Percentiles rank a stretch among this genome's conserved stretches.
Conservation (phyloP, 2,329 filamentous ascomycete genomes). For the Alternaria incomplexa region DNA sequence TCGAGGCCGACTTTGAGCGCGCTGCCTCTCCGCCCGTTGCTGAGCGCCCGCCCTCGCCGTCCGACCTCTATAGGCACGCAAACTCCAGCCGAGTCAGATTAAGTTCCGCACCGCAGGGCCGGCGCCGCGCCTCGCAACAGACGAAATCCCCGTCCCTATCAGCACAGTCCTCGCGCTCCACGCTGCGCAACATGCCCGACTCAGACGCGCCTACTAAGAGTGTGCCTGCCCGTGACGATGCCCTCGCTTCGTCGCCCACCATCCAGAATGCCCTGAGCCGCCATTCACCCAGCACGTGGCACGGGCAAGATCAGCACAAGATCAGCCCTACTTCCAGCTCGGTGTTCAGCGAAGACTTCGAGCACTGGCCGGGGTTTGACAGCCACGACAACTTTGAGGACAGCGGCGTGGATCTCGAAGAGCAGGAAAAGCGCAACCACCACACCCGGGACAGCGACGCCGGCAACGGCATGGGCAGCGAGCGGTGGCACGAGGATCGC, state of each 20-base stretch:
- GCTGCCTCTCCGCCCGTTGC: slow-evolving; percentile 60
- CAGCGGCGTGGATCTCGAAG: slow-evolving; percentile 43
- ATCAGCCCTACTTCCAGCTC: slow-evolving; percentile 49
- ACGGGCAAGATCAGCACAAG: slow-evolving; percentile 31
- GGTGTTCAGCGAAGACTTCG: slow-evolving; percentile 53
- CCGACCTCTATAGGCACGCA: slow-evolving; percentile 34
- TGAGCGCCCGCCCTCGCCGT: slow-evolving; percentile 51
- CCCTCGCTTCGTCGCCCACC: slow-evolving; percentile 45
- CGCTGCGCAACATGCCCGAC: slow-evolving; percentile 40
- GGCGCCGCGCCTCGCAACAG: slow-evolving; percentile 38
- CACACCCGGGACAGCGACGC: slow-evolving; percentile 44
- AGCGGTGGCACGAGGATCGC: slow-evolving; percentile 45
- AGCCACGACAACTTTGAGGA: slow-evolving; percentile 39
- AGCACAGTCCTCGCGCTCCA: slow-evolving; percentile 43
- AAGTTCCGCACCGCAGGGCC: slow-evolving; percentile 35
- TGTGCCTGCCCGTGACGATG: slow-evolving; percentile 22
- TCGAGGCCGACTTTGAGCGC: slow-evolving; percentile 37
- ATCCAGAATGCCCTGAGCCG: slow-evolving; percentile 30
- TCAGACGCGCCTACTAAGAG: slow-evolving; percentile 23
- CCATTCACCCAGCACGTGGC: slow-evolving; percentile 18
- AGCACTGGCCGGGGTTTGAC: slow-evolving; percentile 49
- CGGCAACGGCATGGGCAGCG: slow-evolving; percentile 45
- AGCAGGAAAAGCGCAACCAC: slow-evolving; percentile 42
- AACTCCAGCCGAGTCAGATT: slow-evolving; percentile 36
- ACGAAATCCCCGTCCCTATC: slow-evolving; percentile 41